Evolutionary conservation across 2,329 filamentous ascomycete genomes (phyloP).

Genomic region (Hypoxylon sp.): DNA sequence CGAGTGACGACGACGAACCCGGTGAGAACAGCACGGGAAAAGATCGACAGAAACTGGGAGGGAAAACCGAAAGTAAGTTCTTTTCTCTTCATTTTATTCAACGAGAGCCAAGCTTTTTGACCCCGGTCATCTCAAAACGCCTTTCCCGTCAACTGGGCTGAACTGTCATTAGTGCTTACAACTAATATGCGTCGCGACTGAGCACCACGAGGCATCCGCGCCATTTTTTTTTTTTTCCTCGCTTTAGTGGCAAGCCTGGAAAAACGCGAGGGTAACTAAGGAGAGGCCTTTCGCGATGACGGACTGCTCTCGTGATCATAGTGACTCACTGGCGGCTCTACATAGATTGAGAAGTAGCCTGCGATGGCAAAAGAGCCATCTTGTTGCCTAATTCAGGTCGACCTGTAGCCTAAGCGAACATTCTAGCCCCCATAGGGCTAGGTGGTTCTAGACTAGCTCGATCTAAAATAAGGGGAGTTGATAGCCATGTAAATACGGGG

Average conservation of each 20-base stretch:
- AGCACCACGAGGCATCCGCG: neutral
- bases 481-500: neutral
- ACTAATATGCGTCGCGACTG: neutral
- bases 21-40: constrained; percentile 29
- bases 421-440: constrained; percentile 17
- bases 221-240: neutral
- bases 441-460: constrained; percentile 2
- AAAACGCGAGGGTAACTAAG: neutral
- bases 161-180: constrained; percentile 25
- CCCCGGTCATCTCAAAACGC: constrained; percentile 27
- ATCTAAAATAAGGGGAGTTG: neutral
- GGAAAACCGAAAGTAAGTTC: constrained; percentile 17
- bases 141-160: constrained; percentile 15
- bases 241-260: neutral
- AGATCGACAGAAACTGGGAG: constrained; percentile 25
- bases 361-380: neutral
- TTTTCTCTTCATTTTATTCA: constrained; percentile 28
- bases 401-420: constrained; percentile 4
- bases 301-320: constrained; percentile 10
- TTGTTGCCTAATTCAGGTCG: constrained; percentile 6
- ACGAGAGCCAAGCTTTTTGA: constrained; percentile 38
- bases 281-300: neutral
- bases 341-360: neutral
- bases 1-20: constrained; percentile 42
- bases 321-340: constrained; percentile 1